Base-by-base conservation (phyloP, 2,329 filamentous ascomycete genomes). In the Dothiorella sarmentorum region DNA sequence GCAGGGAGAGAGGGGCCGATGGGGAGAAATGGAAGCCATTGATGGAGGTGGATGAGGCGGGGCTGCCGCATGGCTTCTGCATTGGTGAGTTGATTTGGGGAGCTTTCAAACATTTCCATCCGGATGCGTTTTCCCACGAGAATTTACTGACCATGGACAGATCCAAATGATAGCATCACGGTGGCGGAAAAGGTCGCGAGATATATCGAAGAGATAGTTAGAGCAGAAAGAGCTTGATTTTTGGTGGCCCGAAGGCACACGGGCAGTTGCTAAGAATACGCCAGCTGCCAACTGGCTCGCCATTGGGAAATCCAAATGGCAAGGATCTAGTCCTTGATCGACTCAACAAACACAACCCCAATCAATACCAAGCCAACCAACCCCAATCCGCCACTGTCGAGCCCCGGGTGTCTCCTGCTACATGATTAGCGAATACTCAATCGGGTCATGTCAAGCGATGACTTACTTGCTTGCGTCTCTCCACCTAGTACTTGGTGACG, bases 61-160 rank as follows among this genome's bases (percentile, higher is more conserved):
- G 78, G 0, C 73, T 84, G 62, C 79, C 79, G 47, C 84, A 86
- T 75, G 82, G 78, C 0, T 86, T 86, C 70, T 85, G 82, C 66
- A 73, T 85, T 60, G 74, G 76, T 78, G 63, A 75, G 76, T 76
- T n/a, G n/a, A n/a, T n/a, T n/a, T n/a, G n/a, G n/a, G n/a, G n/a
- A n/a, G n/a, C n/a, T n/a, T n/a, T n/a, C n/a, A n/a, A 27, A 42
- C 38, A 13, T 10, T 22, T 13, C 13, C 17, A 37, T 31, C n/a
- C 44, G 24, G 44, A 33, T n/a, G n/a, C n/a, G n/a, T 22, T 40
- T 7, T 20, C 18, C 38, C 4, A 0, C 18, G 10, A 22, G 9
- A 26, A 13, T 3, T n/a, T 15, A 17, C 7, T n/a, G 29, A 35
- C 3, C 9, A 47, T 17, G 13, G 13, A 38, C 31, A 57, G 71